Evolutionary conservation across 805 yeast genomes (phyloP), one percentile per base, ranked within the genome.

Genomic region (Suhomyces sp.): DNA sequence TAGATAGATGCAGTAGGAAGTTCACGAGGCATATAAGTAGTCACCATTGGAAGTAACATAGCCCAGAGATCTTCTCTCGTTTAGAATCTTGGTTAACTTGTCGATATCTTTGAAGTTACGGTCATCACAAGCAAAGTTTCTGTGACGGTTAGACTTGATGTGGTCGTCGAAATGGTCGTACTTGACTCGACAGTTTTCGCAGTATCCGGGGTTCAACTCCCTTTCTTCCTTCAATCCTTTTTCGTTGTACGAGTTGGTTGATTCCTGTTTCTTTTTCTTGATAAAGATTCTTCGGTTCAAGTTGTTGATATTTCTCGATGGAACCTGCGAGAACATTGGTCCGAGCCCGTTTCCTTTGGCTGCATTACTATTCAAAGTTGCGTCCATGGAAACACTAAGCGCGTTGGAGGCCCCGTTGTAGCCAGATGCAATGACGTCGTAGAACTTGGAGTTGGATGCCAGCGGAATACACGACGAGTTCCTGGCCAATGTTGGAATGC

Each of bases 111-210:
- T 77, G 68, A 92, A 93, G 65, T 91, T 89, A 12, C 71, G 66
- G 60, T 82, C 83, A 58, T 86, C 83, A 43, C 75, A 70, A 3
- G 97, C 97, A 72, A 90, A 92, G 49, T 82, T 80, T 47, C 87
- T 76, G 66, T 93, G 99, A 57, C 85, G 81, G 33, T 79, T 80
- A 21, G 89, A 78, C 25, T 63, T 61, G 40, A 89, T 80, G 65
- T 93, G 99, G 52, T 82, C 88, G 22, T 84, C 88, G 62, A 91
- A 85, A 57, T 83, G 82, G 48, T 87, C 92, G 64, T 87, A 93
- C 64, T 85, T 85, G 53, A 86, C 87, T 21, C 93, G 77, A 69
- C 99, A 93, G 64, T 93, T 93, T 65, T 93, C 99, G 71, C 99
- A 93, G 68, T 89, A 92, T 0, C 97, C 97, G 0, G 93, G 80